phyloP scores from a whole-genome alignment of 148 eudicot species.

The Salicornia ramosissima region DNA sequence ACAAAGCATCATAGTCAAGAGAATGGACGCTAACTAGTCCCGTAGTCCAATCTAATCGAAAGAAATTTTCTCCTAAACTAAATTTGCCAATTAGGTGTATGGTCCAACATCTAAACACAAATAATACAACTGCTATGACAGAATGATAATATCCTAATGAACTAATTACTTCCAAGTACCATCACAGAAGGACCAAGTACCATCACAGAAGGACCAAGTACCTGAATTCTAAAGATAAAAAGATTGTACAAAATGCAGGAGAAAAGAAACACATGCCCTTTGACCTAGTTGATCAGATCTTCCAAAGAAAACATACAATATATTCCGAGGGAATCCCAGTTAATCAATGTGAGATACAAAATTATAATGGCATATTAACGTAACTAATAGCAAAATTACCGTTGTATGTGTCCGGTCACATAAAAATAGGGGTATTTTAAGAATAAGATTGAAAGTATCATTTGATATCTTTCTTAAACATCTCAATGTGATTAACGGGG shows the following conservation, averaged over 20 bases:
- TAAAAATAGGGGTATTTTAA: too few species aligned
- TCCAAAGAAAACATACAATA: too few species aligned
- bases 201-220: not conserved
- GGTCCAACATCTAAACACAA: too few species aligned
- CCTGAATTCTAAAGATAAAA: not conserved
- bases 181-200: not conserved
- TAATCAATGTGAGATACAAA: too few species aligned
- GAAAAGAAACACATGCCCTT: not conserved
- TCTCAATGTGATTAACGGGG: too few species aligned
- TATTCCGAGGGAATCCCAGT: too few species aligned
- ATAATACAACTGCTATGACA: not conserved
- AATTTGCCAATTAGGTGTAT: not conserved
- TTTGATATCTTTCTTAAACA: too few species aligned
- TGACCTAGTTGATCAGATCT: not conserved
- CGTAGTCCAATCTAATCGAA: too few species aligned
- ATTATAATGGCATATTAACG: too few species aligned
- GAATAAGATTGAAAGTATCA: too few species aligned
- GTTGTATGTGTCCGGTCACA: too few species aligned
- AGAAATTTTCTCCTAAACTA: not conserved
- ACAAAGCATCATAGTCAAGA: not conserved
- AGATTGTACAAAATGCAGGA: not conserved
- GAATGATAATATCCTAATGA: not conserved
- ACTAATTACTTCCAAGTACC: not conserved
- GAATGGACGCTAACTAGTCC: not conserved
- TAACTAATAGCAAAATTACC: too few species aligned